Evolutionary conservation across 768 basidiomycete species (phyloP).

Genomic region (Panellus pusillus): DNA sequence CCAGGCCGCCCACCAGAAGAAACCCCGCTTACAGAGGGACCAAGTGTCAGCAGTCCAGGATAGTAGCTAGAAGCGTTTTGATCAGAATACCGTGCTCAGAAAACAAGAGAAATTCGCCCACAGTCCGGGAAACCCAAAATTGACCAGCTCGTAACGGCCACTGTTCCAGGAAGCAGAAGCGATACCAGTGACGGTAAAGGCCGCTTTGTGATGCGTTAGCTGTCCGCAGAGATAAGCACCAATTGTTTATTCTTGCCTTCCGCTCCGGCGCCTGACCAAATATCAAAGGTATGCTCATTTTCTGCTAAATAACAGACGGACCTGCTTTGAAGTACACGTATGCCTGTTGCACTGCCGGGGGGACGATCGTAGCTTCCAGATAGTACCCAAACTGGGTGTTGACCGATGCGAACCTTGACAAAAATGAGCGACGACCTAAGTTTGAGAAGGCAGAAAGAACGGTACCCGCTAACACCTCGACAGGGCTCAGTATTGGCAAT

Average conservation of each 20-base stretch:
- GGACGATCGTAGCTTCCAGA: conserved; percentile 25
- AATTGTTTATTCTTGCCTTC: too few relatives aligned
- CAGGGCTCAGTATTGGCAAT: too few relatives aligned
- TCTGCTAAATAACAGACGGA: too few relatives aligned
- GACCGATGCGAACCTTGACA: conserved; percentile 5
- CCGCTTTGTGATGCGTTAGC: conserved; percentile 15
- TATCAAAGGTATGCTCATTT: too few relatives aligned
- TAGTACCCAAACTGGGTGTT: conserved; percentile 24
- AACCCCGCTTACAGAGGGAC: conserved; percentile 15
- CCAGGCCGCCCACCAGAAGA: background rate
- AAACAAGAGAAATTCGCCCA: background rate
- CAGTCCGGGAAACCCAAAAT: conserved; percentile 27
- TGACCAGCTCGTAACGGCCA: conserved; percentile 8
- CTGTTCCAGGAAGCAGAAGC: conserved; percentile 11
- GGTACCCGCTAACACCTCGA: conserved; percentile 8
- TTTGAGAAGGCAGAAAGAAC: background rate
- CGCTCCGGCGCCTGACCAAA: too few relatives aligned
- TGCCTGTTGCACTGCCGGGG: conserved; percentile 25
- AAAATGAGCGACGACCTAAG: background rate
- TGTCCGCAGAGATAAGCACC: conserved; percentile 18
- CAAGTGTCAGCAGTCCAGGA: conserved; percentile 23
- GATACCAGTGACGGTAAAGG: conserved; percentile 23
- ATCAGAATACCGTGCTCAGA: background rate
- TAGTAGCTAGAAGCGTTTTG: background rate
- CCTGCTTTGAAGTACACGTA: conserved; percentile 10